Evolutionary conservation across 129 eudicot species (phyloP), one percentile per base, ranked within the genome.

Genomic region (Ambrosia trifida): DNA sequence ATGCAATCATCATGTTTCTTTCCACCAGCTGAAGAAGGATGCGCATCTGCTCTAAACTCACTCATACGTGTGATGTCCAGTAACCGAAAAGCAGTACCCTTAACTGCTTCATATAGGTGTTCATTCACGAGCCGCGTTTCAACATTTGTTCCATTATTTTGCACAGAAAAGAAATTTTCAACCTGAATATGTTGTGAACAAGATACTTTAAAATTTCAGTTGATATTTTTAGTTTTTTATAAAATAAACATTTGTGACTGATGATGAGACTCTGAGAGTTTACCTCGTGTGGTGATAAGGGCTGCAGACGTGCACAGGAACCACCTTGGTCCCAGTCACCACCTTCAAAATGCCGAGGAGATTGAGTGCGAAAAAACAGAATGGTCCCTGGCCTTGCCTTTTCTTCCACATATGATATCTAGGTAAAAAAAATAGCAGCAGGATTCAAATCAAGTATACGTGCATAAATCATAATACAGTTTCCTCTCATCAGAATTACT

Each of bases 291-390:
- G 83, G 76, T 64, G 73, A 70, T 77, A 94, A 66, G 76, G 98
- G 98, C 78, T 82, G 88, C 49, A 68, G 43, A n/a, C 86, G 96
- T 36, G 84, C 81, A 74, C 98, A 94, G 40, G 96, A 85, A 76
- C 98, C 98, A 73, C 97, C 98, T 84, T 87, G 86, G 73, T 91
- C 69, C 98, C 98, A 91, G 51, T 91, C 96, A 45, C 98, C 98
- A 72, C 96, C 98, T 85, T 94, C 98, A 77, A 94, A 94, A 82
- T 94, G 98, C 58, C 97, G 59, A 38, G 98, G 98, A 31, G 96
- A 94, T 83, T 94, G 98, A 53, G 96, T 87, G 33, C 96, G 92
- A 35, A 94, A 89, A 75, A 89, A 80, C 41, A 80, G n/a, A 50
- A 81, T 32, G 59, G 92, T 68, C 50, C 87, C 83, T 28, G 88